phyloP scores from a whole-genome alignment of 1,284 basidiomycete species.

The Naganishia cerealis region DNA sequence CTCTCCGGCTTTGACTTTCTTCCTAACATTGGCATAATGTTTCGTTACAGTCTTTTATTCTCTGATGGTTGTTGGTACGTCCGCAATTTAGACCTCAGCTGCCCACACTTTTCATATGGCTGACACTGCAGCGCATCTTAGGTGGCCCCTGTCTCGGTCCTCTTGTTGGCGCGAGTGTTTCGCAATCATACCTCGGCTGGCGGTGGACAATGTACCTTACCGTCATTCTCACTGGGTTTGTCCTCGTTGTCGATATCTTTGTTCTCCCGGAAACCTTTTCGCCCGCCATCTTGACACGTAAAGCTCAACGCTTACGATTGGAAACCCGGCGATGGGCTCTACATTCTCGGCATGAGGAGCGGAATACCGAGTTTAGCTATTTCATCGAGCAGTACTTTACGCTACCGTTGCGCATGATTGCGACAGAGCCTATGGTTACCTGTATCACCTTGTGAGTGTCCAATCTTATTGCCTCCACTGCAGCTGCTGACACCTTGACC shows the following conservation, averaged over 20 bases:
- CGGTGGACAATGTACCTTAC: constrained; percentile 50
- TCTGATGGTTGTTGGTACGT: constrained; percentile 46
- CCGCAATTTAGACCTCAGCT: background rate
- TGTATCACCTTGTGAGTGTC: constrained; percentile 40
- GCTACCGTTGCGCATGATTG: constrained; percentile 47
- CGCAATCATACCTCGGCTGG: constrained; percentile 49
- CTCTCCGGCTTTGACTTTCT: background rate
- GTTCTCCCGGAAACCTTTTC: constrained; percentile 68
- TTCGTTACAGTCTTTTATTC: constrained; percentile 59
- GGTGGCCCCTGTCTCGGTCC: constrained; percentile 52
- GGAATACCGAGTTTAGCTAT: constrained; percentile 40
- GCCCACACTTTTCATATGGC: constrained; percentile 30
- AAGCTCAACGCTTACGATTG: constrained; percentile 60
- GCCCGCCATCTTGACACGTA: constrained; percentile 63
- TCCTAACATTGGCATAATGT: background rate
- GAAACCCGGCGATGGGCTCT: constrained; percentile 53
- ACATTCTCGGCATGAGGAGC: constrained; percentile 44
- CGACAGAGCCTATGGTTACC: constrained; percentile 48
- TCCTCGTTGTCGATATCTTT: constrained; percentile 59
- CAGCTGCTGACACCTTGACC: background rate
- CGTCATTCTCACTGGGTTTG: constrained; percentile 46
- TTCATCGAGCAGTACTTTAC: constrained; percentile 46
- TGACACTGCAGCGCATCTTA: background rate
- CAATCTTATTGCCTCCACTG: background rate
- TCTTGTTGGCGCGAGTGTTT: constrained; percentile 60